Evolutionary conservation across 177 flowering plant genomes (phyloP).

Genomic region (Vitis hybrid): DNA sequence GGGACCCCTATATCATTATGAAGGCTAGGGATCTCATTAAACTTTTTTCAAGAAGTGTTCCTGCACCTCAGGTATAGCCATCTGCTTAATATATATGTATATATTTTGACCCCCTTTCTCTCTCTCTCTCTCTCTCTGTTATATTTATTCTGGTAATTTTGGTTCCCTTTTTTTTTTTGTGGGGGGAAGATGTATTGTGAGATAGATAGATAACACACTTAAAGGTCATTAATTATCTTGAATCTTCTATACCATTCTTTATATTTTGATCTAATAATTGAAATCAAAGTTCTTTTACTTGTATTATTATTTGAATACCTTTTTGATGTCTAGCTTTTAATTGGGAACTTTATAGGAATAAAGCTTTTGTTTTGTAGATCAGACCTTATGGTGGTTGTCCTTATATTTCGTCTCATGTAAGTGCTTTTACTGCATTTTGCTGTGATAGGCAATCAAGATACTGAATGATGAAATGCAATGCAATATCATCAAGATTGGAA

Average conservation of each 20-base stretch:
- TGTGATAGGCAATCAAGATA: slow-evolving; percentile 74
- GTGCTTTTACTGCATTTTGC: background rate
- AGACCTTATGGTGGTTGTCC: background rate
- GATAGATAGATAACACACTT: background rate
- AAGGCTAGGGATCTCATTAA: slow-evolving; percentile 91
- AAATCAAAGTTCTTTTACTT: background rate
- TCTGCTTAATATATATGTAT: background rate
- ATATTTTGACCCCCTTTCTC: no score
- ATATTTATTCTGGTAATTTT: background rate
- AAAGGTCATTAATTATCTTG: background rate
- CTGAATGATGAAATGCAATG: slow-evolving; percentile 89
- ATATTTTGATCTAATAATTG: background rate
- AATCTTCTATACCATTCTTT: background rate
- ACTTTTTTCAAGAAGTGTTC: slow-evolving; percentile 94
- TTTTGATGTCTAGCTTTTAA: background rate
- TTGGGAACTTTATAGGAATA: background rate
- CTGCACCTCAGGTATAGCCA: slow-evolving; percentile 77
- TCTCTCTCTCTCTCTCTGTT: no score
- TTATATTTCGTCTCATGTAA: background rate
- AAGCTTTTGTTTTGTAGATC: background rate
- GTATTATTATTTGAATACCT: background rate
- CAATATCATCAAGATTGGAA: slow-evolving; percentile 86
- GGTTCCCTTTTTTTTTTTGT: background rate
- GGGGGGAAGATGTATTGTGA: background rate
- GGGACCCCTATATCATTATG: slow-evolving; percentile 80